Evolutionary conservation across 345 rosid species (phyloP).

Genomic region (Bretschneidera sinensis): DNA sequence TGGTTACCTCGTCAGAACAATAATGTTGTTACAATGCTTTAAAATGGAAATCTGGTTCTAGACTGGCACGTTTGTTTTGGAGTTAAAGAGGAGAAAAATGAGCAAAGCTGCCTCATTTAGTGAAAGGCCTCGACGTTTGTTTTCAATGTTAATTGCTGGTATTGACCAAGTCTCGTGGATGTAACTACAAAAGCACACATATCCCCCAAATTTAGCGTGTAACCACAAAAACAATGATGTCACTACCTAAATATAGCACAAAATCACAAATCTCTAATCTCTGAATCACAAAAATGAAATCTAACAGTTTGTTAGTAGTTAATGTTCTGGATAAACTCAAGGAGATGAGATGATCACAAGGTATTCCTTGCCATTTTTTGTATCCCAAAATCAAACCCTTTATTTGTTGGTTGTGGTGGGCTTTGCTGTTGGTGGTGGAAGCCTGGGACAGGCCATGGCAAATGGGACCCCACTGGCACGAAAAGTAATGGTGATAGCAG

Average conservation of each 20-base stretch:
- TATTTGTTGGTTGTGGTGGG: neutral
- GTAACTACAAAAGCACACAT: neutral
- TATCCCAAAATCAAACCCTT: neutral
- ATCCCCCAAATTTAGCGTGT: no score
- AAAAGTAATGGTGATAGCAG: slow-evolving; percentile 76
- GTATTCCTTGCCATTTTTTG: no score
- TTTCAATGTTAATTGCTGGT: no score
- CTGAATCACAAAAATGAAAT: neutral
- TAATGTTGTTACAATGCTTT: no score
- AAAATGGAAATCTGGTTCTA: no score
- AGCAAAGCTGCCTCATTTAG: no score
- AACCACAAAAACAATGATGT: no score
- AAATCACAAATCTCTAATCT: neutral
- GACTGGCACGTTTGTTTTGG: no score
- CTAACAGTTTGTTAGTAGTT: neutral
- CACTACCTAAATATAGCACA: neutral
- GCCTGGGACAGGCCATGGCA: slow-evolving; percentile 24
- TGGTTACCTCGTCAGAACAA: no score
- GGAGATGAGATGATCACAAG: neutral
- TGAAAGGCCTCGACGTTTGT: no score
- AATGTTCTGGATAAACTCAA: neutral
- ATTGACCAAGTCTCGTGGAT: neutral
- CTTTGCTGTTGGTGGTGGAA: neutral
- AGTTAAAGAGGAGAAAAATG: no score
- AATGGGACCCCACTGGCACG: slow-evolving; percentile 29